These are phyloP conservation scores for Scenedesmus sp. DNA, from an alignment of 163 green algal genomes.

Conservation along the genomic window DNA sequence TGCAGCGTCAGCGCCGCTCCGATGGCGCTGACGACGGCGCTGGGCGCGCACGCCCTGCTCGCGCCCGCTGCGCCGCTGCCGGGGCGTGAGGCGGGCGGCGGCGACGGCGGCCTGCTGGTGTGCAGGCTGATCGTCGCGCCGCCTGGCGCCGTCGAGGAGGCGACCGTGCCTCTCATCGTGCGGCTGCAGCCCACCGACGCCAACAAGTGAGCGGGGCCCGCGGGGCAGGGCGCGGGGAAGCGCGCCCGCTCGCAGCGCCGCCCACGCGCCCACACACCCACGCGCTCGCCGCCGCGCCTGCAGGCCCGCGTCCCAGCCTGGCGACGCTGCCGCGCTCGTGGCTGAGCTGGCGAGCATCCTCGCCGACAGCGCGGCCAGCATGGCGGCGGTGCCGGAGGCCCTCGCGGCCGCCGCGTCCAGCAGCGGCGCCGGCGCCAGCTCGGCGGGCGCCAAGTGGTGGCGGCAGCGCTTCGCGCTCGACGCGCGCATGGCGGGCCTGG, in stretches of 20 bases:
- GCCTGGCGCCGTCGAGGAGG: neutral
- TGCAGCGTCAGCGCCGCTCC: conserved; percentile 17
- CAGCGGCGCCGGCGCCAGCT: conserved; percentile 14
- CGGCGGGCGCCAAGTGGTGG: conserved; percentile 75
- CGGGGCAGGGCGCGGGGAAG: no score
- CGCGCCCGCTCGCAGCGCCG: neutral
- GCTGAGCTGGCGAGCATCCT: conserved; percentile 22
- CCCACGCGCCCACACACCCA: neutral
- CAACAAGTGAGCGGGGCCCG: no score
- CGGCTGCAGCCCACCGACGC: neutral
- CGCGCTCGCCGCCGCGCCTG: no score
- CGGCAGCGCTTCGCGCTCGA: conserved; percentile 66
- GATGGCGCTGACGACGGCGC: neutral
- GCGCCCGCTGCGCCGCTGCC: neutral
- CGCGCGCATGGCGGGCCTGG: conserved; percentile 57
- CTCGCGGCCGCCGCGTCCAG: no score
- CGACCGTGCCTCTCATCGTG: conserved; percentile 11
- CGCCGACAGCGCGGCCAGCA: conserved; percentile 22
- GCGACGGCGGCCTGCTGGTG: neutral
- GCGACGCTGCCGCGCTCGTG: conserved; percentile 5
- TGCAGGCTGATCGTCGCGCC: conserved; percentile 1
- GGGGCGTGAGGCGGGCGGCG: neutral
- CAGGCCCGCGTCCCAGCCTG: no score
- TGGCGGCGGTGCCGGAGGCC: no score
- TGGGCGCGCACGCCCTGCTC: neutral